Conservation (phyloP, 78 protist species). For the Neovahlkampfia damariscottae region DNA sequence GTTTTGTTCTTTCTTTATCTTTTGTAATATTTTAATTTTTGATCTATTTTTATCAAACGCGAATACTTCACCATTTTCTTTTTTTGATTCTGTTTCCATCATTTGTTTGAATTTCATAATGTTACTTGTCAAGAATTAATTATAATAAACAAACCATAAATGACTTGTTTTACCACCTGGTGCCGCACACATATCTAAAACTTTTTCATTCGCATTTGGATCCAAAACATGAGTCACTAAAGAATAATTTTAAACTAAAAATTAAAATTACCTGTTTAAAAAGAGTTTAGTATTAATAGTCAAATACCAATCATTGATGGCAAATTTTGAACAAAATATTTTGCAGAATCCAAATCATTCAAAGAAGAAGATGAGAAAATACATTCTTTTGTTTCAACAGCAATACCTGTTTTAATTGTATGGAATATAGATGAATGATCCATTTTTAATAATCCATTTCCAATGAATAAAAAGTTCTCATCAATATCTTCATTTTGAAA, state of each 20-base stretch:
- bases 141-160: too few relatives aligned
- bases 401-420: neutral
- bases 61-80: neutral
- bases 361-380: neutral
- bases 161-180: conserved; percentile 29
- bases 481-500: neutral
- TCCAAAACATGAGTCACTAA: conserved; percentile 1
- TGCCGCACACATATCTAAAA: conserved; percentile 35
- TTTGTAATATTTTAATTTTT: neutral
- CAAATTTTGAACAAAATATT: neutral
- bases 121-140: too few relatives aligned
- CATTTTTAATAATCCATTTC: conserved; percentile 1
- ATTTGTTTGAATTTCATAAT: neutral
- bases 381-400: neutral
- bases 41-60: conserved; percentile 7
- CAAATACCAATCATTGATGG: too few relatives aligned
- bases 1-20: neutral
- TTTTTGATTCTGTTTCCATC: neutral
- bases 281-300: too few relatives aligned
- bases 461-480: neutral
- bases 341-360: neutral
- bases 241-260: too few relatives aligned
- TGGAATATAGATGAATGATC: neutral
- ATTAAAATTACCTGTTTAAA: too few relatives aligned
- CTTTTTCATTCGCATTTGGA: conserved; percentile 2